Evolutionary conservation across 2,329 filamentous ascomycete species (phyloP).

Genomic region (Penicillium sp.): DNA sequence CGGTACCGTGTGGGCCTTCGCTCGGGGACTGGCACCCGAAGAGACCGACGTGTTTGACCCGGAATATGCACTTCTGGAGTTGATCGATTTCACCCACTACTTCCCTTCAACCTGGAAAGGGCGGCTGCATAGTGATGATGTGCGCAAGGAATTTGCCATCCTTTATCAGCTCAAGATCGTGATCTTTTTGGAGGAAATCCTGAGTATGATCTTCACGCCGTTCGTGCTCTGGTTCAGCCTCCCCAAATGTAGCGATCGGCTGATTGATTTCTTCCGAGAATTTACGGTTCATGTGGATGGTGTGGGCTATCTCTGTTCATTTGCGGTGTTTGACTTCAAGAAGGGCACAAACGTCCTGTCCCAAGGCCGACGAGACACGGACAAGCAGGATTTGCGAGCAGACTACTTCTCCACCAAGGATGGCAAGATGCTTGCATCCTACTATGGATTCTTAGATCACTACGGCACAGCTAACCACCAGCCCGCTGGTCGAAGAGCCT

Average conservation of each 20-base stretch:
- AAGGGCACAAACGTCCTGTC: slow-evolving; percentile 63
- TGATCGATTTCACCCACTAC: slow-evolving; percentile 91
- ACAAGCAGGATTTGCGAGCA: slow-evolving; percentile 66
- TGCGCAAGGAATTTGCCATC: slow-evolving; percentile 82
- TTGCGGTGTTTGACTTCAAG: slow-evolving; percentile 96
- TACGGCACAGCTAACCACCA: slow-evolving; percentile 76
- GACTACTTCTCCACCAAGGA: slow-evolving; percentile 96
- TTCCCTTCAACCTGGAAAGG: slow-evolving; percentile 84
- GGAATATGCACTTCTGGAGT: slow-evolving; percentile 79
- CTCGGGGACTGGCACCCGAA: slow-evolving; percentile 78
- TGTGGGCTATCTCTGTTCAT: slow-evolving; percentile 92
- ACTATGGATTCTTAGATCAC: slow-evolving; percentile 91
- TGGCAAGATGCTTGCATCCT: slow-evolving; percentile 96
- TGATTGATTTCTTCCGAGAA: slow-evolving; percentile 97
- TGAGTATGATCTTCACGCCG: slow-evolving; percentile 89
- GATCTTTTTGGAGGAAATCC: slow-evolving; percentile 87
- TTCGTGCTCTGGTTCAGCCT: slow-evolving; percentile 83
- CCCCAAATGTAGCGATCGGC: slow-evolving; percentile 82
- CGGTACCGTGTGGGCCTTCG: slow-evolving; percentile 76
- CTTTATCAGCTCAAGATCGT: slow-evolving; percentile 90
- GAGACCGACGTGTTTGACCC: slow-evolving; percentile 90
- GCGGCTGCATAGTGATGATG: slow-evolving; percentile 88
- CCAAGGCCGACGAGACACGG: slow-evolving; percentile 34
- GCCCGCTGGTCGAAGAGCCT: slow-evolving; percentile 48
- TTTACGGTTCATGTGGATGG: slow-evolving; percentile 97